Percentiles rank a stretch among this genome's conserved stretches.
Conservation (phyloP, 768 basidiomycete species). For the Tricholoma matsutake region DNA sequence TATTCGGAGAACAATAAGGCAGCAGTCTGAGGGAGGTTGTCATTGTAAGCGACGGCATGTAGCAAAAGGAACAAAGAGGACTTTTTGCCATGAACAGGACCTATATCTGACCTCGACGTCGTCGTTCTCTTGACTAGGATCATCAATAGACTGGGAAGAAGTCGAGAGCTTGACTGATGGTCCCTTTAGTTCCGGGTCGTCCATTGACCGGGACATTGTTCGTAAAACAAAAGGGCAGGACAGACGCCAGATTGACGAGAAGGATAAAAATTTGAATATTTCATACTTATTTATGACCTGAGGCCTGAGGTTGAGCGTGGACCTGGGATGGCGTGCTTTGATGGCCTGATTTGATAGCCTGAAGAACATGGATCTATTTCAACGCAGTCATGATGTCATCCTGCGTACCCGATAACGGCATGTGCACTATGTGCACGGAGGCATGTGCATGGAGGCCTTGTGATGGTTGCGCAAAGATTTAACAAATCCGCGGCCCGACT, state of each 20-base stretch:
- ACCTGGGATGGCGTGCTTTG: not conserved
- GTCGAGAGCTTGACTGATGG: not conserved
- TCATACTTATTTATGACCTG: too few relatives aligned
- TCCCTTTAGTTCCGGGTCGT: not conserved
- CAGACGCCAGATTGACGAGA: too few relatives aligned
- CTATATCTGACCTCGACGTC: conserved; percentile 18
- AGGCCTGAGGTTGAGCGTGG: too few relatives aligned
- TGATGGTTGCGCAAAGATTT: too few relatives aligned
- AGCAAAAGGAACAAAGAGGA: conserved; percentile 11
- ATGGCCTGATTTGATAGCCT: not conserved
- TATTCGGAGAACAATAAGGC: conserved; percentile 44
- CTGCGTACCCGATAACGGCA: too few relatives aligned
- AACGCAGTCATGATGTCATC: too few relatives aligned
- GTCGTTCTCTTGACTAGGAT: conserved; percentile 4
- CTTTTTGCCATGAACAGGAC: conserved; percentile 49
- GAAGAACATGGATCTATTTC: too few relatives aligned
- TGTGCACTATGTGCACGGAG: too few relatives aligned
- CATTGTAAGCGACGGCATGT: not conserved
- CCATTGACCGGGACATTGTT: not conserved
- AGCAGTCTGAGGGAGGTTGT: conserved; percentile 31
- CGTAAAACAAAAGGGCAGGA: too few relatives aligned
- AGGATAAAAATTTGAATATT: too few relatives aligned
- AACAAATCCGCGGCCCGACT: too few relatives aligned
- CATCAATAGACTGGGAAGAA: not conserved
- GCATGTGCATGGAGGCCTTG: too few relatives aligned